phyloP scores from a whole-genome alignment of 805 yeast species.

The Torulaspora quercuum region DNA sequence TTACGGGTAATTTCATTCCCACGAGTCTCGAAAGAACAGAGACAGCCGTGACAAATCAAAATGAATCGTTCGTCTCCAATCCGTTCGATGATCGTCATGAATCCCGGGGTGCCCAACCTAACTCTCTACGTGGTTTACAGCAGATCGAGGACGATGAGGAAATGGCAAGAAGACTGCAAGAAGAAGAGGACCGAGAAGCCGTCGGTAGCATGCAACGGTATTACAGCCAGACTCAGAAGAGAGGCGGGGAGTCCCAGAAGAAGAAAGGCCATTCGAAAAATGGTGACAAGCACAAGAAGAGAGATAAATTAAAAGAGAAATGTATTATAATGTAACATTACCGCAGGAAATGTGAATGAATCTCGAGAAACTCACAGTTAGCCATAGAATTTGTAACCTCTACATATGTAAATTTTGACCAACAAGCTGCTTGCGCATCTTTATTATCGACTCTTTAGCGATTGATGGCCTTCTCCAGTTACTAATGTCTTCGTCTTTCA shows the following conservation, averaged over 20 bases:
- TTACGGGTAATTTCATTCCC: conserved; percentile 62
- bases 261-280: conserved; percentile 6
- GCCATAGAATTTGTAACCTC: background rate
- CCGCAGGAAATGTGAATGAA: background rate
- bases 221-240: conserved; percentile 19
- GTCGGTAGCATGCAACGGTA: conserved; percentile 46
- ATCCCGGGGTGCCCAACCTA: conserved; percentile 5
- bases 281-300: conserved; percentile 8
- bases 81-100: conserved; percentile 26
- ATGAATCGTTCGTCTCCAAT: conserved; percentile 18
- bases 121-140: conserved; percentile 8
- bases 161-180: conserved; percentile 47
- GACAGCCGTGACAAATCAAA: conserved; percentile 10
- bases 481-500: too few relatives aligned
- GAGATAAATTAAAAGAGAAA: conserved; percentile 15
- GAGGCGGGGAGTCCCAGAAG: conserved; percentile 10
- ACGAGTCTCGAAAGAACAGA: conserved; percentile 24
- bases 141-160: conserved; percentile 40
- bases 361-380: background rate
- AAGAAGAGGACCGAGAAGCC: conserved; percentile 52
- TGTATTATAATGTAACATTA: conserved; percentile 16
- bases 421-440: too few relatives aligned
- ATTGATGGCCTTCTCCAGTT: too few relatives aligned
- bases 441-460: too few relatives aligned
- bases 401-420: too few relatives aligned